Conservation (phyloP, 331 rosid species). For the Telfairia occidentalis region DNA sequence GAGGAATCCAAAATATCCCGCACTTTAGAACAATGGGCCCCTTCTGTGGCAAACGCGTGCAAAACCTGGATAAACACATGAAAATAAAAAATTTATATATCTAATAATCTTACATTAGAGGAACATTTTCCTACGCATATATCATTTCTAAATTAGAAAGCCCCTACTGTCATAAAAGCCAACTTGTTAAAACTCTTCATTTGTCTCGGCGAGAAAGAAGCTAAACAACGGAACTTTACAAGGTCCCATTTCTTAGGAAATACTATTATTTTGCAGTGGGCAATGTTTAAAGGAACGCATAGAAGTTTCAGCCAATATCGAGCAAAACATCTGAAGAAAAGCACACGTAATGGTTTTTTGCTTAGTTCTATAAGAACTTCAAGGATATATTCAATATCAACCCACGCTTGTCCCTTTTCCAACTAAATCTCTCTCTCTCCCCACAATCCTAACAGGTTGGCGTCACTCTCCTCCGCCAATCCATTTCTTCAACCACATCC, state of each 20-base stretch:
- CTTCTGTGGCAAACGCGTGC: constrained; percentile 98
- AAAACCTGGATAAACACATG: constrained; percentile 52
- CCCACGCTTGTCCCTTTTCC: background rate
- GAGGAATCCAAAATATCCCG: constrained; percentile 79
- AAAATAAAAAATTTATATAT: background rate
- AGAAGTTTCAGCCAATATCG: background rate
- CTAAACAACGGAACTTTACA: background rate
- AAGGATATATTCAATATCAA: background rate
- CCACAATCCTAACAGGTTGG: background rate
- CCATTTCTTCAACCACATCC: background rate
- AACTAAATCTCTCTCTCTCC: background rate
- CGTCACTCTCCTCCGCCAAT: background rate
- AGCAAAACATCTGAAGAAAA: background rate
- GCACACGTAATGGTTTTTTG: background rate
- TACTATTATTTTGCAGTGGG: background rate
- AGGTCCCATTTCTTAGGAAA: background rate
- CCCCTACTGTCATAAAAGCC: background rate
- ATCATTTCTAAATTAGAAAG: background rate
- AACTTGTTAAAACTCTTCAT: background rate
- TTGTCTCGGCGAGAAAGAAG: background rate
- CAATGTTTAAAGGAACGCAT: background rate
- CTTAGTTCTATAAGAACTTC: background rate
- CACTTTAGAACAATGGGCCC: constrained; percentile 95
- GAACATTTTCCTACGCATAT: background rate
- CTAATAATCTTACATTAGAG: constrained; percentile 3